Base-by-base conservation (phyloP, 2,329 filamentous ascomycete genomes). In the Monilinia aucupariae region DNA sequence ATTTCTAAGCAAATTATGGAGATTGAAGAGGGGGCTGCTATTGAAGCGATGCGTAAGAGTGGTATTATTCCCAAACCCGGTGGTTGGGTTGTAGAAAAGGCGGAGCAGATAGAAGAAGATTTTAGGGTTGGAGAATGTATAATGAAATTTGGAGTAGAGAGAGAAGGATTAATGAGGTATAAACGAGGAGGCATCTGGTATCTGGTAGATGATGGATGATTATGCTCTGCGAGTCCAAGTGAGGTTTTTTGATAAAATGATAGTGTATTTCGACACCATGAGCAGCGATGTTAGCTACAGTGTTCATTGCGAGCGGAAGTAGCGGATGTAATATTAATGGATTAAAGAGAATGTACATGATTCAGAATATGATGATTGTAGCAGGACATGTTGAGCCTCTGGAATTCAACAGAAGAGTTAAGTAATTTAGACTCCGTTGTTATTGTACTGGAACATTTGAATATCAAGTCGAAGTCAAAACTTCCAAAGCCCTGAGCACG, bases 11-110 rank as follows among this genome's bases (percentile, higher is more conserved):
- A 37, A 15, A 55, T 61, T 12, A 55, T 55, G 13, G 27, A 55
- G 0, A 45, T 55, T 20, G 59, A 62, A 62, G 51, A 62, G 49
- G 41, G 30, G 13, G 59, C n/a, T 37, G 59, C 50, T 9, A 39
- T 61, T 41, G 17, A 43, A 13, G 27, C 20, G 9, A 58, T 62
- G 52, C 43, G 10, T 47, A 22, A 25, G 10, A 50, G 22, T 2
- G 10, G 25, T 17, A 13, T 17, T 12, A 32, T 13, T 32, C 3
- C 10, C 22, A 25, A 48, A 58, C n/a, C n/a, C 15, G 41, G 17
- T 56, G 32, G 25, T 1, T 58, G 20, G 25, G 12, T 49, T 15
- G 8, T 58, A 15, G 20, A 62, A 34, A 49, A 5, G 9, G 60
- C 43, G n/a, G 51, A 50, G 27, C 32, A 62, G 17, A 49, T 62